These are phyloP conservation scores for Liquidambar formosana DNA, from an alignment of 164 flowering plant genomes.

Conservation along the genomic window DNA sequence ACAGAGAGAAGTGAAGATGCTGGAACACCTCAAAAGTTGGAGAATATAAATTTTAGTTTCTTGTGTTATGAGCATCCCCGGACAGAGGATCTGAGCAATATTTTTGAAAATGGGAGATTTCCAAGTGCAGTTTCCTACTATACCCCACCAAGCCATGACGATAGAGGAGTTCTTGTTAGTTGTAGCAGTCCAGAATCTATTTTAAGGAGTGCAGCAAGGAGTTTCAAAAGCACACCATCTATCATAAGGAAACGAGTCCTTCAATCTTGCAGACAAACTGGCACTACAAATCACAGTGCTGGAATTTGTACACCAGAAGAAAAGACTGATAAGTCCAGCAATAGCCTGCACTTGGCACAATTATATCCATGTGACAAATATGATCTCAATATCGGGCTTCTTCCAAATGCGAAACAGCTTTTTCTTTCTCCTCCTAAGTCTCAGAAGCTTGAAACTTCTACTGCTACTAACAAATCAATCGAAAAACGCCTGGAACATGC, in stretches of 20 bases:
- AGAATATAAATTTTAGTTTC: too few species aligned
- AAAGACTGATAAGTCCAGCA: background rate
- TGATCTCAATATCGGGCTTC: background rate
- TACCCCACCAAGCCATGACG: conserved; percentile 21
- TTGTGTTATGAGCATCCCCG: too few species aligned
- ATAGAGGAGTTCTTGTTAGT: conserved; percentile 6
- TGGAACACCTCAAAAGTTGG: too few species aligned
- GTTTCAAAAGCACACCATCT: conserved; percentile 43
- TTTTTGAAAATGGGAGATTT: conserved; percentile 5
- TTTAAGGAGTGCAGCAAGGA: conserved; percentile 47
- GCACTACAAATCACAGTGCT: conserved; percentile 10
- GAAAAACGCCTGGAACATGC: conserved; percentile 34
- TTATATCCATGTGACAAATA: too few species aligned
- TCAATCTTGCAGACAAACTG: conserved; percentile 2
- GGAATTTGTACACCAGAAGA: conserved; percentile 7
- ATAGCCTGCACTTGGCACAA: too few species aligned
- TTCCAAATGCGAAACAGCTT: conserved; percentile 21
- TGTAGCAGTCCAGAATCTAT: conserved; percentile 35
- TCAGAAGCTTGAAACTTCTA: conserved; percentile 2
- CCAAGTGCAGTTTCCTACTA: conserved; percentile 10
- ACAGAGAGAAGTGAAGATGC: too few species aligned
- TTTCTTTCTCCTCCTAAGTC: conserved; percentile 21
- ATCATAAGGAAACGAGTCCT: conserved; percentile 46
- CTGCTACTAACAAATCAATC: conserved; percentile 21
- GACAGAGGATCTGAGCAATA: background rate